Evolutionary conservation across 257 asterid genomes (phyloP), one percentile per base, ranked within the genome.

Genomic region (Ehretia macrophylla): DNA sequence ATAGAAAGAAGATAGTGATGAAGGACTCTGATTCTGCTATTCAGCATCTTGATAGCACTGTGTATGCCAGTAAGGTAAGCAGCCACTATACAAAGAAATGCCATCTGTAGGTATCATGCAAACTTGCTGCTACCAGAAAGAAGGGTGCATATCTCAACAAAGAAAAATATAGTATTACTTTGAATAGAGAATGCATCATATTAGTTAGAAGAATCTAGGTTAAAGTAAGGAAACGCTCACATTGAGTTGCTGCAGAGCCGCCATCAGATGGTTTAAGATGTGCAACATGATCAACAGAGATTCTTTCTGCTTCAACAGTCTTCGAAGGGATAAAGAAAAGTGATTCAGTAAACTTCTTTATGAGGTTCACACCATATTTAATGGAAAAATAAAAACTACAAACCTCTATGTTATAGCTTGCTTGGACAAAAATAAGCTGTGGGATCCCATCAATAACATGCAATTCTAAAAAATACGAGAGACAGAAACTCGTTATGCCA

Each of bases 291-390:
- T 92, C 99, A 56, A 92, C 97, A 17, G 99, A 92, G 60, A 92
- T 92, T 64, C 97, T 68, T 76, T 92, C 99, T 60, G 99, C 99
- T 83, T 92, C 99, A 51, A 92, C 99, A 13, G 99, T 92, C 99
- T 92, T 38, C n/a, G 16, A 68, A 75, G 62, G 54, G 60, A 73
- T 4, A 17, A 14, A 58, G 44, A 56, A 53, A 50, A 42, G 16
- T 2, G 14, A 42, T 3, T 42, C 47, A 11, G 17, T 59, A 49
- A 64, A 47, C 42, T 18, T 17, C 38, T 59, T 55, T 51, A 22
- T 56, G 35, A 19, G 55, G 47, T 63, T 72, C 53, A 40, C 48
- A 59, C n/a, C 45, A 70, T 13, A 44, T 40, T 32, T 49, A 3
- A 46, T 19, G 39, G 40, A 47, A 55, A 56, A 21, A 42, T 27